Percentiles rank a stretch among this genome's conserved stretches.
These are phyloP conservation scores for Ceratobasidium sp. DNA, from an alignment of 1,284 basidiomycete species.

Conservation along the genomic window DNA sequence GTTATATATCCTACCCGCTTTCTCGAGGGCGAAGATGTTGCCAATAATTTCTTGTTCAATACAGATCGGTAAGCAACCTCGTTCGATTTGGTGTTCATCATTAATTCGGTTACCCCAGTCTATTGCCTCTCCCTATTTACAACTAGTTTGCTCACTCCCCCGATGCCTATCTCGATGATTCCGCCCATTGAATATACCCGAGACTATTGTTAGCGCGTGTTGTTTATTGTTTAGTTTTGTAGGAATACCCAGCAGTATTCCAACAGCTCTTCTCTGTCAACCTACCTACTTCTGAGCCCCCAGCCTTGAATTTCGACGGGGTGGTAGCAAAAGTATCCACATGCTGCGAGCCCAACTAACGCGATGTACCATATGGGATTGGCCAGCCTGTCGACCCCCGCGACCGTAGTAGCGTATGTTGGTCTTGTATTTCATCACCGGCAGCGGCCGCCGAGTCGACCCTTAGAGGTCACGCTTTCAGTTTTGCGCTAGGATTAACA, in stretches of 20 bases:
- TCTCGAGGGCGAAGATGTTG: slow-evolving; percentile 85
- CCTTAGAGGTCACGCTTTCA: too few relatives aligned
- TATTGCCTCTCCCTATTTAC: slow-evolving; percentile 69
- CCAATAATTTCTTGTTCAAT: slow-evolving; percentile 92
- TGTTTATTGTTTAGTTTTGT: slow-evolving; percentile 5
- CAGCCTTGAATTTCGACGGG: too few relatives aligned
- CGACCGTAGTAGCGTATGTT: too few relatives aligned
- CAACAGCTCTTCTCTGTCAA: not conserved
- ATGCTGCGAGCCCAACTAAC: too few relatives aligned
- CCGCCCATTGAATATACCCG: slow-evolving; percentile 28
- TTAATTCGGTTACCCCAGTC: slow-evolving; percentile 49
- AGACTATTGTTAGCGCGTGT: not conserved
- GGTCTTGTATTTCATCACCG: too few relatives aligned
- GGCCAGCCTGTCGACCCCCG: too few relatives aligned
- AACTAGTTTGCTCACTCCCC: slow-evolving; percentile 52
- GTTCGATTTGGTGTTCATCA: slow-evolving; percentile 39
- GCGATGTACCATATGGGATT: too few relatives aligned
- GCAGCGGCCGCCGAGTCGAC: too few relatives aligned
- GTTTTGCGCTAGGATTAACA: too few relatives aligned
- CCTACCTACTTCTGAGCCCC: too few relatives aligned
- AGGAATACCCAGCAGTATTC: not conserved
- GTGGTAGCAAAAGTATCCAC: too few relatives aligned
- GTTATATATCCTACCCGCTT: slow-evolving; percentile 86
- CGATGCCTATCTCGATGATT: not conserved
- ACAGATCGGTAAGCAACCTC: slow-evolving; percentile 71